Percentiles rank a stretch among this genome's conserved stretches.
Conservation (phyloP, 2,329 filamentous ascomycete species). For the Ophiostoma perfectum region DNA sequence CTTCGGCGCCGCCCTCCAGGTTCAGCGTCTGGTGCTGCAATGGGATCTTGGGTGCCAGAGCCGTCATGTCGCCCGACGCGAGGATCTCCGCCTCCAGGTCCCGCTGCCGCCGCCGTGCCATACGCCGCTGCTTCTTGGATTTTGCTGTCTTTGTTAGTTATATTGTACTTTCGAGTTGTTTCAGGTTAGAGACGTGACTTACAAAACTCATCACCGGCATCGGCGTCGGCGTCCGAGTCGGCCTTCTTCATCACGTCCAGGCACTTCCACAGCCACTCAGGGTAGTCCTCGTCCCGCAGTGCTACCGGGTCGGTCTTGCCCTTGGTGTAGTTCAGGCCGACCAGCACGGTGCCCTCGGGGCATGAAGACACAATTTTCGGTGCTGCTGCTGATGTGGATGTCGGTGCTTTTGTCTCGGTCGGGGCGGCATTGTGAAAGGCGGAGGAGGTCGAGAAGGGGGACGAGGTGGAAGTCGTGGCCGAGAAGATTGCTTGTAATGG, state of each 20-base stretch:
- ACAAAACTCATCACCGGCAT: constrained; percentile 74
- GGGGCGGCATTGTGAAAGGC: constrained; percentile 28
- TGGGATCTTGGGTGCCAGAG: constrained; percentile 63
- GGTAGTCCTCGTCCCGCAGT: constrained; percentile 68
- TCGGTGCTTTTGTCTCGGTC: constrained; percentile 27
- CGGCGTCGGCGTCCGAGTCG: constrained; percentile 42
- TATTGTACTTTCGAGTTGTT: neutral
- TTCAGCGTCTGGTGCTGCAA: constrained; percentile 74
- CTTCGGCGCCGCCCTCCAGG: constrained; percentile 43
- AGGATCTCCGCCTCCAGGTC: constrained; percentile 53
- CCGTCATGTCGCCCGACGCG: constrained; percentile 60
- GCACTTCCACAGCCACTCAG: constrained; percentile 72
- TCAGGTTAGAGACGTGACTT: constrained; percentile 36
- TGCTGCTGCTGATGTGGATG: constrained; percentile 26
- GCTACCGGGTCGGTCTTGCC: constrained; percentile 67
- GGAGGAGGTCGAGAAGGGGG: constrained; percentile 32
- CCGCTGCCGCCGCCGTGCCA: constrained; percentile 62
- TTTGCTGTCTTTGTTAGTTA: constrained; percentile 52
- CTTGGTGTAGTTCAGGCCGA: constrained; percentile 73
- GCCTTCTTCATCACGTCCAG: constrained; percentile 57
- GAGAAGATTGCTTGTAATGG: constrained; percentile 14
- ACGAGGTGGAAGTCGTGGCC: constrained; percentile 36
- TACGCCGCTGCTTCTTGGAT: constrained; percentile 72
- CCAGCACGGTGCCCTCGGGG: constrained; percentile 62
- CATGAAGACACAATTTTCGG: constrained; percentile 45